Conservation (phyloP, 371 early-diverging fungal genomes). For the Dinochytrium kinnereticum region DNA sequence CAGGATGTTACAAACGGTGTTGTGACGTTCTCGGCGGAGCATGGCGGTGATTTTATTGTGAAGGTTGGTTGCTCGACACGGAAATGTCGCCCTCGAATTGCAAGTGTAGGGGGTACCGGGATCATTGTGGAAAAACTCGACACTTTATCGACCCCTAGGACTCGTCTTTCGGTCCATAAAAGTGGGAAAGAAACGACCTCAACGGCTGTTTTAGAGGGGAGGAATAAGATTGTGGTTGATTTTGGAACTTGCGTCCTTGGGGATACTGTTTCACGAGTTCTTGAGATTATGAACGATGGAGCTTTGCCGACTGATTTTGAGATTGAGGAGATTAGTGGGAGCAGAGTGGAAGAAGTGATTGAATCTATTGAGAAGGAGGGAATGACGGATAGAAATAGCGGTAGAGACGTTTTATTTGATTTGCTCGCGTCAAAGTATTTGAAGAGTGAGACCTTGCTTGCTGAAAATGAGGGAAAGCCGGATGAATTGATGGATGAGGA, state of each 20-base stretch:
- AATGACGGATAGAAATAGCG: not conserved
- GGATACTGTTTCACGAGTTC: slow-evolving; percentile 5
- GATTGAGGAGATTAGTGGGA: slow-evolving; percentile 10
- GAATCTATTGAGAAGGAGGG: not conserved
- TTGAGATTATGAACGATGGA: slow-evolving; percentile 39
- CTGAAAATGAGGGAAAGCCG: not conserved
- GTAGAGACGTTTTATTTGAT: not conserved
- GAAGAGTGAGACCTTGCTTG: not conserved
- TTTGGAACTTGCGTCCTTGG: slow-evolving; percentile 41
- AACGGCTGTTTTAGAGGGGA: not conserved
- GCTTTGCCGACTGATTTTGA: slow-evolving; percentile 25
- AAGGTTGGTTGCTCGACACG: slow-evolving; percentile 33
- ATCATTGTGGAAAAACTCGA: slow-evolving; percentile 17
- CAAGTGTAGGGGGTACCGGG: slow-evolving; percentile 28
- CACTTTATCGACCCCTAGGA: not conserved
- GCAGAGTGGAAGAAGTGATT: not conserved
- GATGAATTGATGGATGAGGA: not conserved
- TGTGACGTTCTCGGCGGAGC: slow-evolving; percentile 36
- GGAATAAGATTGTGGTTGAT: slow-evolving; percentile 21
- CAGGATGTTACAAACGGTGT: slow-evolving; percentile 27
- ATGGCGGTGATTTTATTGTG: slow-evolving; percentile 32
- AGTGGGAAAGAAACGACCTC: not conserved
- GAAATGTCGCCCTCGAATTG: slow-evolving; percentile 36
- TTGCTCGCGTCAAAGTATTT: slow-evolving; percentile 12
- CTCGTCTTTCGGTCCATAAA: not conserved